Percentiles rank a stretch among this genome's conserved stretches.
phyloP scores from a whole-genome alignment of 495 filamentous ascomycete genomes.

The Pyrenula massariospora region DNA sequence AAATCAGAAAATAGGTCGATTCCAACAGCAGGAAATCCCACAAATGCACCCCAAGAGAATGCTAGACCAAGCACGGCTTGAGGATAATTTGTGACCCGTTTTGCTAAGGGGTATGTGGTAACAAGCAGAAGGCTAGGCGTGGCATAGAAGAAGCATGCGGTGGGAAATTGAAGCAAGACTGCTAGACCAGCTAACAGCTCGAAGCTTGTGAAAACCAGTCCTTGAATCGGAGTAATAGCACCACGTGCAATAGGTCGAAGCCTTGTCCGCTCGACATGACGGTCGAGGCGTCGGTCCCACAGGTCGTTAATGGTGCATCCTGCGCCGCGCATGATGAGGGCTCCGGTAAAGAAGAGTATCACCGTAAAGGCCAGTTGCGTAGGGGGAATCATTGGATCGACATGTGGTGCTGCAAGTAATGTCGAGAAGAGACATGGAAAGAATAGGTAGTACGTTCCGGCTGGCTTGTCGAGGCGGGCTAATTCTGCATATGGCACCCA shows the following conservation, averaged over 20 bases:
- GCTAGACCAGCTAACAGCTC: slow-evolving; percentile 74
- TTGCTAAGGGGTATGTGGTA: slow-evolving; percentile 77
- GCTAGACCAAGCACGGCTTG: slow-evolving; percentile 85
- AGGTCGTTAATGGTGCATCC: slow-evolving; percentile 97
- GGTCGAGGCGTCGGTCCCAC: slow-evolving; percentile 90
- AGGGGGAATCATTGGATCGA: slow-evolving; percentile 44
- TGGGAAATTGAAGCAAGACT: slow-evolving; percentile 77
- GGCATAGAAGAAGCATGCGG: slow-evolving; percentile 74
- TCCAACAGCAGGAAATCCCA: slow-evolving; percentile 91
- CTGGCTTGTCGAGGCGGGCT: slow-evolving; percentile 84
- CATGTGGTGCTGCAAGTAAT: slow-evolving; percentile 47
- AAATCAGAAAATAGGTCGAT: slow-evolving; percentile 62
- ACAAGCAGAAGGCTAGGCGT: slow-evolving; percentile 78
- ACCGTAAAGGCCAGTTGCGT: slow-evolving; percentile 48
- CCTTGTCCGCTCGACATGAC: slow-evolving; percentile 75
- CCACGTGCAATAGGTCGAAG: slow-evolving; percentile 81
- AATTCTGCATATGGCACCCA: slow-evolving; percentile 93
- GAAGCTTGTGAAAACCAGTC: slow-evolving; percentile 67
- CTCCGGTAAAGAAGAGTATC: slow-evolving; percentile 74
- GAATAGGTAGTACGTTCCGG: slow-evolving; percentile 90
- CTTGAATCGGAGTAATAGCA: slow-evolving; percentile 64
- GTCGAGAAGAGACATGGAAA: slow-evolving; percentile 92
- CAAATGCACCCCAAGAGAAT: slow-evolving; percentile 93
- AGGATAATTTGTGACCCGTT: slow-evolving; percentile 88
- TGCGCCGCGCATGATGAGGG: slow-evolving; percentile 93